Conservation (phyloP, 2,329 filamentous ascomycete genomes). For the Sporothrix mexicana region DNA sequence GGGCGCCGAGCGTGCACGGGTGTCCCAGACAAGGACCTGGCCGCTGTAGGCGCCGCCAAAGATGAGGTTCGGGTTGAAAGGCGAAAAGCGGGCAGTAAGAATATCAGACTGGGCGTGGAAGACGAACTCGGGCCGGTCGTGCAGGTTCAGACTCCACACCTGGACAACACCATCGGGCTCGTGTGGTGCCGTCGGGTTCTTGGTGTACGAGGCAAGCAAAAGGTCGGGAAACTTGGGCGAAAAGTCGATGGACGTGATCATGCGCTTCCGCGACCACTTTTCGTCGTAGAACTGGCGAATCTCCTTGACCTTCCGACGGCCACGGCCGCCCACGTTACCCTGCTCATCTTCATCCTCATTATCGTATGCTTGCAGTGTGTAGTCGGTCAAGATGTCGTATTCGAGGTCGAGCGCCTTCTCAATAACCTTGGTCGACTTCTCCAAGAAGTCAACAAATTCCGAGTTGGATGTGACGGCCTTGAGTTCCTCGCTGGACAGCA, state of each 20-base stretch:
- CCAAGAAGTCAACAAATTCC: constrained; percentile 94
- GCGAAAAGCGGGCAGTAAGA: constrained; percentile 95
- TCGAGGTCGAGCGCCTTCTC: constrained; percentile 94
- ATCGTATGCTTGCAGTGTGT: constrained; percentile 79
- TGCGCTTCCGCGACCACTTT: constrained; percentile 94
- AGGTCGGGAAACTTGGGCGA: constrained; percentile 95
- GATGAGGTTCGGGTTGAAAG: constrained; percentile 95
- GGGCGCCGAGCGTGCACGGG: constrained; percentile 82
- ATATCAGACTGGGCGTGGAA: constrained; percentile 97
- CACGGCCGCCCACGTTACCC: constrained; percentile 72
- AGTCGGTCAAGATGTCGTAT: constrained; percentile 95
- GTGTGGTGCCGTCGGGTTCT: constrained; percentile 92
- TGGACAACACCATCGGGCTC: constrained; percentile 93
- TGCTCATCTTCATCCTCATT: constrained; percentile 84
- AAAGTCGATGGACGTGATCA: constrained; percentile 95
- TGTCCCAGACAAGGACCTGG: constrained; percentile 97
- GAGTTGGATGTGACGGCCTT: constrained; percentile 88
- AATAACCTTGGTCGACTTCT: constrained; percentile 94
- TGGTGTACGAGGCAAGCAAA: constrained; percentile 92
- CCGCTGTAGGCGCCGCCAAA: constrained; percentile 96
- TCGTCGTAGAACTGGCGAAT: constrained; percentile 93
- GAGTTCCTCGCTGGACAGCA: constrained; percentile 82
- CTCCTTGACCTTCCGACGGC: constrained; percentile 79
- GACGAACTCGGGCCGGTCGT: constrained; percentile 92
- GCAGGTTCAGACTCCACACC: constrained; percentile 96